A percentile compares a stretch with the other conserved stretches of the same genome.
phyloP scores from a whole-genome alignment of 257 asterid genomes.

The Solanum lycopersicoides region DNA sequence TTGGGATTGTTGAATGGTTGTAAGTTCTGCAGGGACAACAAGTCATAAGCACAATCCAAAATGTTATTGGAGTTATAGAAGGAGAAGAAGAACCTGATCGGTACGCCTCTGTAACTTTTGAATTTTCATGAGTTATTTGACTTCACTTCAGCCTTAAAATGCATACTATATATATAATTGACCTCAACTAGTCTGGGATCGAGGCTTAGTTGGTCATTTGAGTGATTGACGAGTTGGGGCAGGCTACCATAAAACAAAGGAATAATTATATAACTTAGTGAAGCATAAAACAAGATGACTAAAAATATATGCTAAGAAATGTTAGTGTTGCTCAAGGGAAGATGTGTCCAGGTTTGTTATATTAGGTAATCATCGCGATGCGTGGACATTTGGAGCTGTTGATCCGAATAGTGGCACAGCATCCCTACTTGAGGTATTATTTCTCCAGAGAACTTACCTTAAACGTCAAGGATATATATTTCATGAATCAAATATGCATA shows the following conservation, averaged over 20 bases:
- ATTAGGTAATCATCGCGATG: slow-evolving; percentile 90
- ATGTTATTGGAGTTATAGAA: slow-evolving; percentile 75
- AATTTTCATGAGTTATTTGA: neutral
- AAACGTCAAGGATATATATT: neutral
- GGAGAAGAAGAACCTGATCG: slow-evolving; percentile 83
- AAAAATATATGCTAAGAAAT: neutral
- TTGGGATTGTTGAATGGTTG: neutral
- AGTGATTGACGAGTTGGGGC: neutral
- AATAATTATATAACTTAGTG: neutral
- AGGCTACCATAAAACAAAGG: neutral
- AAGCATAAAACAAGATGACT: neutral
- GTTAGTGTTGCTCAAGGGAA: slow-evolving; percentile 4
- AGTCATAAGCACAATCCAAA: slow-evolving; percentile 65
- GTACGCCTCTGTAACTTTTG: slow-evolving; percentile 10
- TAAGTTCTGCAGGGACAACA: slow-evolving; percentile 62
- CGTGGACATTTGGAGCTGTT: slow-evolving; percentile 93
- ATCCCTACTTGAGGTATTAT: slow-evolving; percentile 64
- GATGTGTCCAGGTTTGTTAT: slow-evolving; percentile 45
- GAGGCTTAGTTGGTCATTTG: neutral
- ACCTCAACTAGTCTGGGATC: no score
- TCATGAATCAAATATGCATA: neutral
- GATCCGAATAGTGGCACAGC: slow-evolving; percentile 95
- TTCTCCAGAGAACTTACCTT: neutral
- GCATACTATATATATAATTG: neutral
- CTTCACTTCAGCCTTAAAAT: neutral